Conservation (phyloP, 257 asterid genomes). For the Solanum corneliomulleri region DNA sequence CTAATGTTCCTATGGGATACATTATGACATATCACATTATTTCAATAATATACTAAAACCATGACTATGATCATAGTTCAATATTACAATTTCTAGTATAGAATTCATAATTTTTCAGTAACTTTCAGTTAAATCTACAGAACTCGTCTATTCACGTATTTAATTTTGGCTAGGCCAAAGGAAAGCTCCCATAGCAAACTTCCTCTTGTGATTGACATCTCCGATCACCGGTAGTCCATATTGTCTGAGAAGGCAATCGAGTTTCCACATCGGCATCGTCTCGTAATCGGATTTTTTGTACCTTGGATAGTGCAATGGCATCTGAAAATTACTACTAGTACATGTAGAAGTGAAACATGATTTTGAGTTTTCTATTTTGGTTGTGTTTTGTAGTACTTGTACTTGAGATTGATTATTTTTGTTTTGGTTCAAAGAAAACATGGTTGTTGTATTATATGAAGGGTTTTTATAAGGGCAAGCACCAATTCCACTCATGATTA, state of each 20-base stretch:
- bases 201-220: slow-evolving; percentile 8
- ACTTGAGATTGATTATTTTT: neutral
- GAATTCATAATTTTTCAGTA: neutral
- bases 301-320: slow-evolving; percentile 1
- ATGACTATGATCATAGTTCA: neutral
- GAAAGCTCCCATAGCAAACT: slow-evolving; percentile 22
- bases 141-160: neutral
- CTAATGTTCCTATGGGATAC: neutral
- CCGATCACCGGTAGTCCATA: slow-evolving; percentile 12
- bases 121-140: neutral
- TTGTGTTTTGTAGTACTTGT: neutral
- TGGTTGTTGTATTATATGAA: neutral
- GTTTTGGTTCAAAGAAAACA: neutral
- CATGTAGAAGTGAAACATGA: neutral
- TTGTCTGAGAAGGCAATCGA: slow-evolving; percentile 9
- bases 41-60: neutral
- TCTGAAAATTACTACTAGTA: neutral
- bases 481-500: neutral
- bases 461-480: neutral
- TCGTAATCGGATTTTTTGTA: slow-evolving; percentile 14
- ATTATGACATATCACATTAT: neutral
- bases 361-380: neutral
- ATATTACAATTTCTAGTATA: neutral
- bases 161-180: slow-evolving; percentile 14
- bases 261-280: slow-evolving; percentile 11